Evolutionary conservation across 352 stramenopile genomes (phyloP).

Genomic region (Globisporangium uncinulatum): DNA sequence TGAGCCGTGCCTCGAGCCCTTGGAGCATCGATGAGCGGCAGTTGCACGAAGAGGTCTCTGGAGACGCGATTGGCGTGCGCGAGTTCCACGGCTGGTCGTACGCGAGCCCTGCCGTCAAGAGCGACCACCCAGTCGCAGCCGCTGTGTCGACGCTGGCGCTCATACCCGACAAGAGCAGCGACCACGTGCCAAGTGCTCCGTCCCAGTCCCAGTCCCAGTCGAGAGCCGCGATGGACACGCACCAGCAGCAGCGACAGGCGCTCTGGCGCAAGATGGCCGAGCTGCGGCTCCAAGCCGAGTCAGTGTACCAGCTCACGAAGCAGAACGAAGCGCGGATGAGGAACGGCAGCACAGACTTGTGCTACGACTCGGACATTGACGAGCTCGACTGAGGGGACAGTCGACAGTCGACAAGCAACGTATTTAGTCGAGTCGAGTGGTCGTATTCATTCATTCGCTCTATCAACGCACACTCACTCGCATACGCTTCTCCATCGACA

Average conservation of each 20-base stretch:
- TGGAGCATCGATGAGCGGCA: conserved; percentile 4
- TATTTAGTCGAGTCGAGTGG: too few species aligned
- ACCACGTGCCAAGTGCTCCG: not conserved
- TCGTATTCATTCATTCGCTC: conserved; percentile 6
- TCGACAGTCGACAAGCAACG: too few species aligned
- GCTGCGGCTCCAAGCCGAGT: conserved; percentile 48
- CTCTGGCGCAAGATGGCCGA: conserved; percentile 48
- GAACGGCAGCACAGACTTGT: conserved; percentile 13
- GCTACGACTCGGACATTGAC: conserved; percentile 3
- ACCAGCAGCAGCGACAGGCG: conserved; percentile 14
- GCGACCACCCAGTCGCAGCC: not conserved
- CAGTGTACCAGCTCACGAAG: conserved; percentile 53
- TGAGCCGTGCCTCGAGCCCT: conserved; percentile 5
- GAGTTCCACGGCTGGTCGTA: conserved; percentile 2
- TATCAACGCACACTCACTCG: too few species aligned
- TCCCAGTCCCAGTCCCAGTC: conserved; percentile 3
- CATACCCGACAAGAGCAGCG: too few species aligned
- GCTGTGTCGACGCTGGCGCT: conserved; percentile 1
- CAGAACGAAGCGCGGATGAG: conserved; percentile 28
- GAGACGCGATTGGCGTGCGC: conserved; percentile 13
- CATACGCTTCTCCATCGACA: conserved; percentile 1
- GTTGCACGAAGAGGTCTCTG: conserved; percentile 7
- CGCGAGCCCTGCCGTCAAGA: not conserved
- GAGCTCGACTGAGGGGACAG: conserved; percentile 2
- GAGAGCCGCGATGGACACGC: not conserved